Conservation (phyloP, 345 rosid species). For the Boechera divaricarpa region DNA sequence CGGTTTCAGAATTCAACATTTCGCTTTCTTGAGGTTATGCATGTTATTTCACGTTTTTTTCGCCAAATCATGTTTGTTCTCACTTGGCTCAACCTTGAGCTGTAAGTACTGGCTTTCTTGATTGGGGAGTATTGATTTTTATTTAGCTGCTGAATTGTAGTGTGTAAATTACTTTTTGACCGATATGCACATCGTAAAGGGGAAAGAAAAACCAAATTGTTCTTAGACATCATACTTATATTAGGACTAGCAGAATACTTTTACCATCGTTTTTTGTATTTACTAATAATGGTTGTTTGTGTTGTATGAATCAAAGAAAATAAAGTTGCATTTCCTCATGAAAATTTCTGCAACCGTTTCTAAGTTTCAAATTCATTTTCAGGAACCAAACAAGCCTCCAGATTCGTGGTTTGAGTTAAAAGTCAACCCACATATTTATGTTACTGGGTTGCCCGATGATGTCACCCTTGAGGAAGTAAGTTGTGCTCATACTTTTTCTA, state of each 20-base stretch:
- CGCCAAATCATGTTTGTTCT: constrained; percentile 8
- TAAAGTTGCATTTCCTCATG: constrained; percentile 11
- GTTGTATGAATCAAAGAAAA: constrained; percentile 2
- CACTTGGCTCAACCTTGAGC: constrained; percentile 2
- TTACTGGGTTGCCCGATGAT: constrained; percentile 93
- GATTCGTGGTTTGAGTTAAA: constrained; percentile 98
- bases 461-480: constrained; percentile 87
- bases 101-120: constrained; percentile 7
- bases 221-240: constrained; percentile 21
- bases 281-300: constrained; percentile 8
- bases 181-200: not conserved
- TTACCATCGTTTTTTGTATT: constrained; percentile 6
- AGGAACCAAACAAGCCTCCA: constrained; percentile 95
- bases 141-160: constrained; percentile 1
- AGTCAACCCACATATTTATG: constrained; percentile 93
- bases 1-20: constrained; percentile 1
- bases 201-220: constrained; percentile 1
- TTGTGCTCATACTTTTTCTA: constrained; percentile 29
- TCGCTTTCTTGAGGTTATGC: constrained; percentile 34
- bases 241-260: constrained; percentile 12
- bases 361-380: constrained; percentile 42
- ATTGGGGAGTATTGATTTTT: constrained; percentile 8
- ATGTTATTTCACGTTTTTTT: constrained; percentile 15
- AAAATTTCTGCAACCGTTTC: constrained; percentile 15
- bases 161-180: constrained; percentile 1